Evolutionary conservation across 768 basidiomycete species (phyloP), one percentile per base, ranked within the genome.

Genomic region (Tylopilus balloui): DNA sequence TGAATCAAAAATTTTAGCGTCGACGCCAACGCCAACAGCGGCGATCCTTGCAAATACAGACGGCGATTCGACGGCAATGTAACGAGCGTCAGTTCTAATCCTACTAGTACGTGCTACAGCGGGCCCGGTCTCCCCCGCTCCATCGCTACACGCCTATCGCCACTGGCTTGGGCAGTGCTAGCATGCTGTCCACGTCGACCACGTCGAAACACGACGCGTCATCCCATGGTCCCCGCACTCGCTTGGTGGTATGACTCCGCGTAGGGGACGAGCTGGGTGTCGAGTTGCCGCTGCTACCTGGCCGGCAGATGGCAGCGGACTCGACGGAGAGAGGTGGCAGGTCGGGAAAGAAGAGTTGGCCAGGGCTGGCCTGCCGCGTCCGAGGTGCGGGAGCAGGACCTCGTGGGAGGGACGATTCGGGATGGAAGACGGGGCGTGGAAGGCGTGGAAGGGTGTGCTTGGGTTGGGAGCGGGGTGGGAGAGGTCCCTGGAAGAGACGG

Each of bases 391-490:
- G 58, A 0, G 55, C 27, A 1, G 64, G 61, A 0, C 53, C 55
- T 15, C 59, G 62, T 21, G 55, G 52, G 23, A 70, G 52, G 4
- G 45, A 48, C 23, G 63, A 60, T 20, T 69, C 62, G 40, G 70
- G 67, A 27, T 72, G 62, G 48, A 79, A 76, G 23, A 71, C 69
- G 0, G 84, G 84, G 32, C 71, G 70, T 11, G 87, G 87, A 23
- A 83, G 20, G n/a, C 79, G 77, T 12, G 88, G 88, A 55, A 88
- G 71, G 13, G 71, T 76, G 66, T 88, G 83, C 60, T 78, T 85
- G 19, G 84, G 78, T 38, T 71, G 55, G 43, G 78, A 77, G 54
- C 83, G 76, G n/a, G 77, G 63, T 3, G 85, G 84, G 23, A 78
- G 73, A 5, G 84, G 84, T 13, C 84, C 86, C 31, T 71, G 65